phyloP scores from a whole-genome alignment of 2,329 filamentous ascomycete species.

The Xylariaceae sp. region DNA sequence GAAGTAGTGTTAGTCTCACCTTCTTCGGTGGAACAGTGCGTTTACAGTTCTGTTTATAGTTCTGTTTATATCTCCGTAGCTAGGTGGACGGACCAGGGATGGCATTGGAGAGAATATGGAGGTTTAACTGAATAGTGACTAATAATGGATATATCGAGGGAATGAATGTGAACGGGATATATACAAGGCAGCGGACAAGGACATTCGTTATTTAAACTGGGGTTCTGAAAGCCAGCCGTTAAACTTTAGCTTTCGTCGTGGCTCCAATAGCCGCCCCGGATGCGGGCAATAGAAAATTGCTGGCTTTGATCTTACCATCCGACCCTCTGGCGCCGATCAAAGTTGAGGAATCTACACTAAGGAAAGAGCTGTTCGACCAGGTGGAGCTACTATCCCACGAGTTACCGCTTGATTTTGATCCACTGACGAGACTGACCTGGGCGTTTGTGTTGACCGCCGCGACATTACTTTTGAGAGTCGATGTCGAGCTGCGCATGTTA shows the following conservation, averaged over 20 bases:
- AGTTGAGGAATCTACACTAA: conserved; percentile 44
- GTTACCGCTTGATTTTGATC: conserved; percentile 45
- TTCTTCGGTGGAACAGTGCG: too few relatives aligned
- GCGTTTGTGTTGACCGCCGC: conserved; percentile 45
- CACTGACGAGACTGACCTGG: conserved; percentile 36
- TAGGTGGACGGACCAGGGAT: too few relatives aligned
- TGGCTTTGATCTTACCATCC: conserved; percentile 47
- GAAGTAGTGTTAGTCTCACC: too few relatives aligned
- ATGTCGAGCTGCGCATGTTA: conserved; percentile 46
- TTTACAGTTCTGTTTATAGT: too few relatives aligned
- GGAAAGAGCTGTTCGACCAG: conserved; percentile 50
- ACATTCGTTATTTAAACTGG: neutral
- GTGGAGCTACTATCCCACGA: conserved; percentile 49
- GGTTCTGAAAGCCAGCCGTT: neutral
- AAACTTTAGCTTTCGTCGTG: conserved; percentile 39
- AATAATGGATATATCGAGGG: too few relatives aligned
- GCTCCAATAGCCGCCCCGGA: conserved; percentile 49
- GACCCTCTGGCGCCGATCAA: conserved; percentile 46
- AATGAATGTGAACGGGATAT: too few relatives aligned
- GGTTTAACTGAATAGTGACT: too few relatives aligned
- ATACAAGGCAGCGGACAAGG: too few relatives aligned
- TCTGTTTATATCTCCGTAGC: too few relatives aligned
- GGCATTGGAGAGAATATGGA: too few relatives aligned
- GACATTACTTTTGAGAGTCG: conserved; percentile 48
- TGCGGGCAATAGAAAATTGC: conserved; percentile 49